These are phyloP conservation scores for Mycena maculata DNA, from an alignment of 768 basidiomycete species.

Conservation along the genomic window DNA sequence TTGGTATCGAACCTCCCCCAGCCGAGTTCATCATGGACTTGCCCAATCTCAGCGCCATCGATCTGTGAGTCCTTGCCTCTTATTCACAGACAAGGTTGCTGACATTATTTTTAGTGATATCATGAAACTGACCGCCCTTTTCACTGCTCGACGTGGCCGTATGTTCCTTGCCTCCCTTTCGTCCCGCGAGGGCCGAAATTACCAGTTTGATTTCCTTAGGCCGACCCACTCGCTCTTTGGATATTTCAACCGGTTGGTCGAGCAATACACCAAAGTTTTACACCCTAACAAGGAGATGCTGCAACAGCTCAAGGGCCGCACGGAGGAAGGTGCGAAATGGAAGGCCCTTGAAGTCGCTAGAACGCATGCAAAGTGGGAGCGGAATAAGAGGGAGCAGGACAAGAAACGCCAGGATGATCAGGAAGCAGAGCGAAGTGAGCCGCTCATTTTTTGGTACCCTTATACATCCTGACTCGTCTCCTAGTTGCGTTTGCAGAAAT, in stretches of 20 bases:
- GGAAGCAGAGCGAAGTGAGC: conserved; percentile 89
- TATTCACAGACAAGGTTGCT: not conserved
- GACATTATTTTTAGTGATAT: conserved; percentile 71
- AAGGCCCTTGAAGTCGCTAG: conserved; percentile 79
- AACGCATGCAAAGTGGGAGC: conserved; percentile 91
- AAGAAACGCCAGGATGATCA: conserved; percentile 90
- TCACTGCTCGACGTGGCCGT: conserved; percentile 92
- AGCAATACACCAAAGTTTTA: conserved; percentile 93
- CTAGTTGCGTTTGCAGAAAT: conserved; percentile 94
- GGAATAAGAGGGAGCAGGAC: conserved; percentile 83
- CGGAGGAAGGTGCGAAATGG: conserved; percentile 77
- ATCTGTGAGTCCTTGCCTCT: conserved; percentile 74
- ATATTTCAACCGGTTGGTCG: conserved; percentile 97
- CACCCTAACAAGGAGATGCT: conserved; percentile 83
- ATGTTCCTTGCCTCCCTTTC: conserved; percentile 88
- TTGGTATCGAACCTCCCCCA: conserved; percentile 80
- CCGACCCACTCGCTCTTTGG: conserved; percentile 96
- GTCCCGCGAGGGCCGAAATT: conserved; percentile 91
- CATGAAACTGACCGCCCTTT: conserved; percentile 95
- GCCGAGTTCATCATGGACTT: conserved; percentile 88
- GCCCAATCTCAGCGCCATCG: conserved; percentile 88
- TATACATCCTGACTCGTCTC: conserved; percentile 19
- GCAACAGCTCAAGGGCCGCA: conserved; percentile 73
- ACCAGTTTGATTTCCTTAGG: conserved; percentile 97
- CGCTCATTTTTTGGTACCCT: conserved; percentile 10